Evolutionary conservation across 2,329 filamentous ascomycete species (phyloP), one percentile per base, ranked within the genome.

Genomic region (Colletotrichum brevisporum): DNA sequence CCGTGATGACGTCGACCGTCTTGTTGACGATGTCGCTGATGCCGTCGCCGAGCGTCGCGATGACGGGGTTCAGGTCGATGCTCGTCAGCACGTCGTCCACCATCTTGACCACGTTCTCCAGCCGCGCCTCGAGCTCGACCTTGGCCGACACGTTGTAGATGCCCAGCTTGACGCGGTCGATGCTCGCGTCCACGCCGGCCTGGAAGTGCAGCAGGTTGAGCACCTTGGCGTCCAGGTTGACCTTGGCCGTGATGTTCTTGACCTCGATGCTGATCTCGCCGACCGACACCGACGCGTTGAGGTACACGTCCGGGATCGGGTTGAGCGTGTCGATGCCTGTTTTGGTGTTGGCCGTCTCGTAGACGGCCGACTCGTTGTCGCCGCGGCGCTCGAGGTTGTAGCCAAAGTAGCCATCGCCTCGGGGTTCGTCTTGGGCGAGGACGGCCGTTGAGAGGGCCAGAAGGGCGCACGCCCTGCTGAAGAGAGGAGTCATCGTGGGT

Each of bases 51-150:
- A 89, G 79, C 13, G 86, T 87, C 0, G 85, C 87, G 47, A 89
- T 79, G 67, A 90, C 80, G 39, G 88, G 88, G 73, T 91, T 90
- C 21, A 90, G 79, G 72, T 91, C 89, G 63, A 90, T 83, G 31
- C 85, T 88, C 63, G 83, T 80, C 24, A 91, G 81, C 4, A 89
- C 86, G 72, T 89, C 84, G 74, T 83, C 83, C 51, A 91, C 83
- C 87, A 90, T 90, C 57, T 81, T 73, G 3, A 90, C 85, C 2
- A 91, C 82, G 73, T 90, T 90, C n/a, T 81, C 84, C 0, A 91
- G 80, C 2, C 89, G 82, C 0, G 88, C 88, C 74, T 90, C 88
- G 3, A 90, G 84, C 63, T 86, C 80, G 31, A 90, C 87, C 74
- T 85, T 86, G 36, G 88, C 88, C 36, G 80, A 85, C 64, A 90